These are phyloP conservation scores for Hura crepitans DNA, from an alignment of 441 rosid species.

Conservation along the genomic window DNA sequence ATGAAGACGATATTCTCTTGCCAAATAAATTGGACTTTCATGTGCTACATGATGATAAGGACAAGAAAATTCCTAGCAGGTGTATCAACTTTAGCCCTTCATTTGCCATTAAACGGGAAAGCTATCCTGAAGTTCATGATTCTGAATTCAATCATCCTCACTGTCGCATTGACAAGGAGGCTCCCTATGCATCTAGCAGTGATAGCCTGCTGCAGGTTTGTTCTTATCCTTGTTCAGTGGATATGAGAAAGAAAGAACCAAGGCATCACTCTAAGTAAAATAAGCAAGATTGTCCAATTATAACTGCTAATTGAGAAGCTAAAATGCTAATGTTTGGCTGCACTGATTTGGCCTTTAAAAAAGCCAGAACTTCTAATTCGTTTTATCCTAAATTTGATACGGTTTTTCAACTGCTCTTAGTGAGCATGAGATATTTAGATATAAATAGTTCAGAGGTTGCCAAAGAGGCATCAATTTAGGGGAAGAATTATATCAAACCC, in stretches of 20 bases:
- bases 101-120: slow-evolving; percentile 6
- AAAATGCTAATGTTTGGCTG: slow-evolving; percentile 23
- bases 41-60: slow-evolving; percentile 20
- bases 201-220: slow-evolving; percentile 19
- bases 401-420: slow-evolving; percentile 26
- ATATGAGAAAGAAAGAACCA: slow-evolving; percentile 20
- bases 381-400: slow-evolving; percentile 23
- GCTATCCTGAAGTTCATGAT: slow-evolving; percentile 10
- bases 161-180: not conserved
- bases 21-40: slow-evolving; percentile 35
- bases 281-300: slow-evolving; percentile 37
- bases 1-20: slow-evolving; percentile 18
- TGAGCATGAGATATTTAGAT: slow-evolving; percentile 23
- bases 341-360: slow-evolving; percentile 20
- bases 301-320: slow-evolving; percentile 28
- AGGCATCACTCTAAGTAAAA: slow-evolving; percentile 14
- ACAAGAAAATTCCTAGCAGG: slow-evolving; percentile 19
- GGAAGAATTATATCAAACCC: slow-evolving; percentile 25
- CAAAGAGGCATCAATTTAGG: slow-evolving; percentile 19
- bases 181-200: slow-evolving; percentile 13
- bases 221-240: slow-evolving; percentile 14
- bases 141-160: slow-evolving; percentile 14
- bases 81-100: slow-evolving; percentile 19
- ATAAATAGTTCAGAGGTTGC: slow-evolving; percentile 11
- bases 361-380: slow-evolving; percentile 31